Conservation (phyloP, 176 grass and related monocot species). For the Poa annua region DNA sequence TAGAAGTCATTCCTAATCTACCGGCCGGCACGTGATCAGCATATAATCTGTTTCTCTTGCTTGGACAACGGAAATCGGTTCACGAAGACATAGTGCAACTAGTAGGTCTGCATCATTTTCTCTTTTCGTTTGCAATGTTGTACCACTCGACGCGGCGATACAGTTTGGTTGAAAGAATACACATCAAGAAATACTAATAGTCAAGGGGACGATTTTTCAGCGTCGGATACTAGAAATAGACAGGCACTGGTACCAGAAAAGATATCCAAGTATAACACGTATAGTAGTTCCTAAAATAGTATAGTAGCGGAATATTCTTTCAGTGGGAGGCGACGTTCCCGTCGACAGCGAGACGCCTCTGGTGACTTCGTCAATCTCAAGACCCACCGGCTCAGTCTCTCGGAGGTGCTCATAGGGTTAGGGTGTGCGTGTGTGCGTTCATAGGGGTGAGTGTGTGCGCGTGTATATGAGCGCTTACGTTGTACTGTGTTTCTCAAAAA, state of each 20-base stretch:
- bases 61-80: slow-evolving; percentile 16
- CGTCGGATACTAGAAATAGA: not conserved
- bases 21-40: not conserved
- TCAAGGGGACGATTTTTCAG: not conserved
- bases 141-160: not conserved
- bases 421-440: too few species aligned
- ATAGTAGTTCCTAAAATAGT: not conserved
- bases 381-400: too few species aligned
- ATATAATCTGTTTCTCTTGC: not conserved
- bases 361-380: too few species aligned
- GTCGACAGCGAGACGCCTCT: too few species aligned
- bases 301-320: too few species aligned
- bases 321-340: too few species aligned
- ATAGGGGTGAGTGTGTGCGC: too few species aligned
- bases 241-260: not conserved
- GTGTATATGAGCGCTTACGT: too few species aligned
- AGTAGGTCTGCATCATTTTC: too few species aligned
- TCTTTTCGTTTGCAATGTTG: too few species aligned
- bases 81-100: not conserved
- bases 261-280: not conserved
- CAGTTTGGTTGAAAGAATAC: not conserved
- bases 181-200: not conserved
- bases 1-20: not conserved
- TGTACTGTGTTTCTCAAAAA: too few species aligned
- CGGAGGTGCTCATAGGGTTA: too few species aligned